Evolutionary conservation across 2,329 filamentous ascomycete species (phyloP).

Genomic region (Exophiala bonariae): DNA sequence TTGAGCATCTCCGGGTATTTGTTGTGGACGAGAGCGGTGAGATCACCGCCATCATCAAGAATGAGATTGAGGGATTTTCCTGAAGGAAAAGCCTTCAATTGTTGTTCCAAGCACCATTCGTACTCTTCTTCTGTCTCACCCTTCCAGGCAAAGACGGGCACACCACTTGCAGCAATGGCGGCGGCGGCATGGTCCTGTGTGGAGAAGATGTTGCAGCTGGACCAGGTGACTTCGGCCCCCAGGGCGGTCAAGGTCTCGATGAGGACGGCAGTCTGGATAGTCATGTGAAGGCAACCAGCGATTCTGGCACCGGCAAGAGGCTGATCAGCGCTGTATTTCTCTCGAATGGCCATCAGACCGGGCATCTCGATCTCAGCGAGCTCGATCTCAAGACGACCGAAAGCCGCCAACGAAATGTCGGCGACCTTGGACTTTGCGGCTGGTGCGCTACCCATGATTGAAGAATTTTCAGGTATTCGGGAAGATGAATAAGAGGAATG

Average conservation of each 20-base stretch:
- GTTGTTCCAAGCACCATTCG: slow-evolving; percentile 99
- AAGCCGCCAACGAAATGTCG: slow-evolving; percentile 95
- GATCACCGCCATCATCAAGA: slow-evolving; percentile 96
- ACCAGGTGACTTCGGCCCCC: slow-evolving; percentile 98
- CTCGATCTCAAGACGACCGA: slow-evolving; percentile 98
- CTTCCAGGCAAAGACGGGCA: slow-evolving; percentile 83
- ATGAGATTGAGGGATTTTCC: slow-evolving; percentile 97
- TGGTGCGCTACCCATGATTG: slow-evolving; percentile 65
- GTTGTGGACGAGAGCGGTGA: slow-evolving; percentile 92
- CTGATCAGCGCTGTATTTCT: slow-evolving; percentile 90
- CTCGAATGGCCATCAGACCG: slow-evolving; percentile 91
- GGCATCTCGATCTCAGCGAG: slow-evolving; percentile 96
- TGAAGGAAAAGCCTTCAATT: slow-evolving; percentile 94
- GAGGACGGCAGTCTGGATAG: slow-evolving; percentile 98
- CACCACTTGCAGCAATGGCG: slow-evolving; percentile 89
- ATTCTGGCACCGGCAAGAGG: slow-evolving; percentile 93
- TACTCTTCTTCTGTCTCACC: slow-evolving; percentile 99
- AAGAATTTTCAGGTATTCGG: no score
- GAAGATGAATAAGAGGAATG: neutral
- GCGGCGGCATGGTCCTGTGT: slow-evolving; percentile 98
- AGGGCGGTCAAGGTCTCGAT: slow-evolving; percentile 96
- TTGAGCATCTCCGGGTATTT: slow-evolving; percentile 99
- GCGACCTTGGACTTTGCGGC: slow-evolving; percentile 97
- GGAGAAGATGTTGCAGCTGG: slow-evolving; percentile 99
- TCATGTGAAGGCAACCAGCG: slow-evolving; percentile 98